Conservation (phyloP, 805 yeast species). For the Myxozyma sirexii region DNA sequence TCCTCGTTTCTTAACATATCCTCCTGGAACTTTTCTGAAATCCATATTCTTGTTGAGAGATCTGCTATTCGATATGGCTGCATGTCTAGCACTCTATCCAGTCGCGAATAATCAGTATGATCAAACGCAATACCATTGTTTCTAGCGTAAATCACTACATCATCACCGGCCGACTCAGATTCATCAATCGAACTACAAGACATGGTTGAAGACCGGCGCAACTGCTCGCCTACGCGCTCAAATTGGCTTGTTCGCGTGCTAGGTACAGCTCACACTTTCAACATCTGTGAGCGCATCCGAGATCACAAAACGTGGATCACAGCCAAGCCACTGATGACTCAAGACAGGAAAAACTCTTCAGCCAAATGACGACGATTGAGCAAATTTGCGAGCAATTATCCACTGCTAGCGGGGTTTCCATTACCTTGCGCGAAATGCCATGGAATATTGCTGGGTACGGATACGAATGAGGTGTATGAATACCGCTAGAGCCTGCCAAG, state of each 20-base stretch:
- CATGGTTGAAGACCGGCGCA: too few species aligned
- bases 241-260: too few species aligned
- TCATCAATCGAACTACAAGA: not conserved
- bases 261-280: too few species aligned
- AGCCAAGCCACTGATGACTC: not conserved
- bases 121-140: not conserved
- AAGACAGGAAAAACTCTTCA: not conserved
- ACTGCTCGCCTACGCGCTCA: too few species aligned
- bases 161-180: not conserved
- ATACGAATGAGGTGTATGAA: too few species aligned
- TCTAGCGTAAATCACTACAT: not conserved
- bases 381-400: not conserved
- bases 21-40: not conserved
- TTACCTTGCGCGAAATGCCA: too few species aligned
- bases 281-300: slow-evolving; percentile 5
- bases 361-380: not conserved
- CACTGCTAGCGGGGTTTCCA: too few species aligned
- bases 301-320: slow-evolving; percentile 1
- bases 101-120: not conserved
- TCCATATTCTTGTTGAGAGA: not conserved
- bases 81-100: not conserved
- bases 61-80: not conserved
- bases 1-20: not conserved
- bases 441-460: too few species aligned
- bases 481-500: too few species aligned